A percentile compares a stretch with the other conserved stretches of the same genome.
These are phyloP conservation scores for Hyphodiscus sp. DNA, from an alignment of 2,329 filamentous ascomycete species.

Conservation along the genomic window DNA sequence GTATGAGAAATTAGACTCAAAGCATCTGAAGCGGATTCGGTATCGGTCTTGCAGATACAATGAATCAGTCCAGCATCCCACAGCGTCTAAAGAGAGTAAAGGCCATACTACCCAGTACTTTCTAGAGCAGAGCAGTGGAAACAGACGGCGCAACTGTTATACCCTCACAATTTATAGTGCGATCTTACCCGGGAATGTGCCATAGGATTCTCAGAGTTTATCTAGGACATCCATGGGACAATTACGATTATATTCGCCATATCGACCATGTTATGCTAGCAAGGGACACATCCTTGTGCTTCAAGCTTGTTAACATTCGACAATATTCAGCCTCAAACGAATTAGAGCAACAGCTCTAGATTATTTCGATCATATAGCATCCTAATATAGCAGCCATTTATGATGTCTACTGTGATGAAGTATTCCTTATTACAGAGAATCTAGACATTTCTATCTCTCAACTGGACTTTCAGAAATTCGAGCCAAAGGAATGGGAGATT, in stretches of 20 bases:
- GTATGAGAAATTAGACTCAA: neutral
- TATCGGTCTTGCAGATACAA: neutral
- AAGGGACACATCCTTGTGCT: neutral
- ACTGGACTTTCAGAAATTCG: conserved; percentile 1
- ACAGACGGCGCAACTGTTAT: neutral
- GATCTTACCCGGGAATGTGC: neutral
- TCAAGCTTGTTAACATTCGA: conserved; percentile 3
- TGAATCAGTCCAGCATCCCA: neutral
- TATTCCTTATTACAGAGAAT: conserved; percentile 2
- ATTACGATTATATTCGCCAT: conserved; percentile 1
- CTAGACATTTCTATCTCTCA: conserved; percentile 1
- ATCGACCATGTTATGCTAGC: neutral
- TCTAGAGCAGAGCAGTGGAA: neutral
- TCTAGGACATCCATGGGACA: neutral
- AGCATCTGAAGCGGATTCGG: neutral
- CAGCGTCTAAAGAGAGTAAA: conserved; percentile 1
- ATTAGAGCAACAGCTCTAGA: neutral
- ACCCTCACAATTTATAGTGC: neutral
- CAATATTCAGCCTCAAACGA: neutral
- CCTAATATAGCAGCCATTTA: conserved; percentile 3
- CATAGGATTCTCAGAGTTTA: conserved; percentile 1
- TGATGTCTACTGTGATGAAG: neutral
- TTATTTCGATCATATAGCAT: neutral
- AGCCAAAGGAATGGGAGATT: conserved; percentile 1
- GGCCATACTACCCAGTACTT: neutral